A percentile compares a stretch with the other conserved stretches of the same genome.
phyloP scores from a whole-genome alignment of 1,139 yeast species.

The Debaryomycetaceae sp. region DNA sequence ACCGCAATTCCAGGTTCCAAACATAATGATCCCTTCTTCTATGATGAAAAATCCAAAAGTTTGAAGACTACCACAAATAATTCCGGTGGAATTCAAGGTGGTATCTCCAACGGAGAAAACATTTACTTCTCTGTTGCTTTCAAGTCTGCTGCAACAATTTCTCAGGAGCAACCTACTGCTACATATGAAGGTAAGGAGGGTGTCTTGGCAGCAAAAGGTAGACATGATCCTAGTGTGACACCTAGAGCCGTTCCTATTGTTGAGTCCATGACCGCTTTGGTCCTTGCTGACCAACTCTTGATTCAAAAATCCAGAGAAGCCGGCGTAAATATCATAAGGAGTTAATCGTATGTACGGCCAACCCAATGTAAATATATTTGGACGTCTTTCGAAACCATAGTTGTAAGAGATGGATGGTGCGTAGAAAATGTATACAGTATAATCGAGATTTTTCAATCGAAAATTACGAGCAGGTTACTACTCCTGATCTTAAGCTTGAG shows the following conservation, averaged over 20 bases:
- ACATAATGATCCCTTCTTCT: conserved; percentile 85
- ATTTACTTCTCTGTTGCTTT: conserved; percentile 93
- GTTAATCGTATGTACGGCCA: background rate
- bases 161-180: conserved; percentile 86
- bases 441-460: background rate
- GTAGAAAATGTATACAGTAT: background rate
- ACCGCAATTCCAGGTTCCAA: conserved; percentile 86
- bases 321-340: conserved; percentile 20
- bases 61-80: conserved; percentile 85
- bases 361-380: background rate
- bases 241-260: conserved; percentile 99
- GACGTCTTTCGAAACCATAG: background rate
- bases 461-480: background rate
- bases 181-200: conserved; percentile 87
- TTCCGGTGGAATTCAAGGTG: conserved; percentile 98
- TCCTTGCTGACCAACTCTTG: conserved; percentile 78
- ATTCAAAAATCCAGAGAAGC: conserved; percentile 81
- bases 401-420: background rate
- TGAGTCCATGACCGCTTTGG: conserved; percentile 96
- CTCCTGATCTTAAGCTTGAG: background rate
- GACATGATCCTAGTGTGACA: conserved; percentile 98
- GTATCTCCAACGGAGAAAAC: conserved; percentile 93
- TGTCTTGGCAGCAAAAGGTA: conserved; percentile 89
- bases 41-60: conserved; percentile 49
- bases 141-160: conserved; percentile 96